Evolutionary conservation across 2,329 filamentous ascomycete species (phyloP), one percentile per base, ranked within the genome.

Genomic region (Pyricularia pennisetigena): DNA sequence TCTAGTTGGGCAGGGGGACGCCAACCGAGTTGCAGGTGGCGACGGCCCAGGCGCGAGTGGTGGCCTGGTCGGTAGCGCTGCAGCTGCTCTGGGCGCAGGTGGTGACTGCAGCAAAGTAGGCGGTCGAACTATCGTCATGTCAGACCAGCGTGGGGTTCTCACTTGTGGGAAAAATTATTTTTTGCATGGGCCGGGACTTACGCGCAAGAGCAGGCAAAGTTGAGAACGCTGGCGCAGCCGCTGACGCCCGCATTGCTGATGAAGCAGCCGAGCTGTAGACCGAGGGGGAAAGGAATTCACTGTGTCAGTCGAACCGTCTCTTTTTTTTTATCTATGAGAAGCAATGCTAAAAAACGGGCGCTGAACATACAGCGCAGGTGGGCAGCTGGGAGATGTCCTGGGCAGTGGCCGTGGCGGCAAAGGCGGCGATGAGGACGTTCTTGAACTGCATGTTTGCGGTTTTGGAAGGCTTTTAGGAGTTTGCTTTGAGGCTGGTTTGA

Each of bases 351-450:
- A 35, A 16, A 4, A 26, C 7, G 10, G 59, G 26, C n/a, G 3
- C 9, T 28, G 9, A 12, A 30, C 66, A 20, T 67, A 67, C 66
- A 62, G 66, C 66, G 30, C 66, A 67, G 29, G n/a, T 8, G 54
- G 66, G 66, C n/a, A 67, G 59, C 66, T 67, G 9, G 66, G 20
- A 26, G 66, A 67, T 67, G n/a, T 67, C 66, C 66, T 67, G 66
- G 16, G 66, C 66, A 2, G 65, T 57, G 54, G 66, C 66, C 24
- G 16, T 57, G 32, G 66, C 66, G 29, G 66, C 57, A 32, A 67
- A 32, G 57, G 32, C 28, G 66, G 57, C 49, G 66, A 62, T 23
- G 30, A 67, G 57, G 30, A 62, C 29, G 54, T 54, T 62, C 66
- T 67, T 67, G 66, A 67, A 24, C 57, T 67, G 66, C 66, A 67